Evolutionary conservation across 1,139 yeast genomes (phyloP), one percentile per base, ranked within the genome.

Genomic region (Yamadazyma conglobata): DNA sequence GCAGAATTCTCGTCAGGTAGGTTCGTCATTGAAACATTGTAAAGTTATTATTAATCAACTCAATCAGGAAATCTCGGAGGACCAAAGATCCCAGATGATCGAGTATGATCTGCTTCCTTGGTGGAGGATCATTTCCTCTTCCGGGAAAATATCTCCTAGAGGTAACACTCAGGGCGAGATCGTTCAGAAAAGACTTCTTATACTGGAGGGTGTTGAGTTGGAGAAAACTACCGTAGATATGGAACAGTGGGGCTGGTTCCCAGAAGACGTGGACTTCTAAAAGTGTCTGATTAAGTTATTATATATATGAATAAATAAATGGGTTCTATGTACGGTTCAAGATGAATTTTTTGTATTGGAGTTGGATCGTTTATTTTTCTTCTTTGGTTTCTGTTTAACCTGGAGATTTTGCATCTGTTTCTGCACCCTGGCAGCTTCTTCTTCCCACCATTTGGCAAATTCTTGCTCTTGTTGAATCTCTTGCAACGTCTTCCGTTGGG

Each of bases 381-480:
- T 23, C 17, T 21, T 24, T 16, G 29, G 18, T 27, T 21, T 27
- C 17, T 25, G 24, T 21, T 24, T 27, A 6, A 25, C 23, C 6
- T 26, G 10, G 23, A 27, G 10, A 5, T 19, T 19, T 25, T 51
- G 56, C 61, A 70, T 56, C 43, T 64, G 72, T 30, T 50, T 53
- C 48, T 81, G 88, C 6, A 79, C 82, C 28, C 73, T 59, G 13
- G 62, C 62, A 22, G 83, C 66, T 47, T 85, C 94, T 42, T 74
- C 77, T 28, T 73, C 81, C 89, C 93, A 85, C 95, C 95, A 85
- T 39, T 59, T 66, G 12, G 78, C 84, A 58, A 85, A 85, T 48
- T 79, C 87, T 47, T 83, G 86, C 45, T 85, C 94, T 43, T 79
- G 78, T 52, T 79, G 87, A 30, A 84, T 72, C 39, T 85, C 94